Evolutionary conservation across 2,329 filamentous ascomycete genomes (phyloP).

Genomic region (Pseudogymnoascus sp.): DNA sequence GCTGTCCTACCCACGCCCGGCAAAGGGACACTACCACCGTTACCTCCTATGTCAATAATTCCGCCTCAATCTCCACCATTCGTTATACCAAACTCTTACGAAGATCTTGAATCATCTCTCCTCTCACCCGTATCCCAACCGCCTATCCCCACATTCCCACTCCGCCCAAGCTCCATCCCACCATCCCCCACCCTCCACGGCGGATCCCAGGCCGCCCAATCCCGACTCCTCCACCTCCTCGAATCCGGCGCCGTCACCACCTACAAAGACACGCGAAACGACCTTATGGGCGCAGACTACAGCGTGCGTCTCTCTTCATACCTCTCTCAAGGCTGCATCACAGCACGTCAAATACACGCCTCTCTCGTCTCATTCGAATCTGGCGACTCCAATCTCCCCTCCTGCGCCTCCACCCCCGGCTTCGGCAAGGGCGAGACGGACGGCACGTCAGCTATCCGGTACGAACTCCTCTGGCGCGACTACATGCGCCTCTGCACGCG

Average conservation of each 20-base stretch:
- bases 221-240: constrained; percentile 54
- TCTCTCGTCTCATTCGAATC: constrained; percentile 63
- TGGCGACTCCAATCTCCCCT: constrained; percentile 34
- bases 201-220: constrained; percentile 53
- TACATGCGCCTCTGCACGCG: constrained; percentile 70
- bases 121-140: constrained; percentile 47
- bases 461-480: constrained; percentile 71
- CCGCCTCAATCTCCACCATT: constrained; percentile 57
- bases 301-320: constrained; percentile 71
- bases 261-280: constrained; percentile 67
- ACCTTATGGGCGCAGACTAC: constrained; percentile 60
- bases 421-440: constrained; percentile 65
- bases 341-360: constrained; percentile 63
- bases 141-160: constrained; percentile 42
- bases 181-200: constrained; percentile 61
- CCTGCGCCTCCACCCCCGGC: constrained; percentile 26
- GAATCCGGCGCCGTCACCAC: constrained; percentile 49
- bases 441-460: constrained; percentile 60
- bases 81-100: constrained; percentile 47
- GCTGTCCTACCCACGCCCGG: constrained; percentile 44
- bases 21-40: constrained; percentile 44
- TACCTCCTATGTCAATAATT: constrained; percentile 43
- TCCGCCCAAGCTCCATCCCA: constrained; percentile 42
- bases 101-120: constrained; percentile 46
- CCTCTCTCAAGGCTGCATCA: constrained; percentile 63